Base-by-base conservation (phyloP, 148 eudicot genomes). In the Vaccinium vitisidaea region DNA sequence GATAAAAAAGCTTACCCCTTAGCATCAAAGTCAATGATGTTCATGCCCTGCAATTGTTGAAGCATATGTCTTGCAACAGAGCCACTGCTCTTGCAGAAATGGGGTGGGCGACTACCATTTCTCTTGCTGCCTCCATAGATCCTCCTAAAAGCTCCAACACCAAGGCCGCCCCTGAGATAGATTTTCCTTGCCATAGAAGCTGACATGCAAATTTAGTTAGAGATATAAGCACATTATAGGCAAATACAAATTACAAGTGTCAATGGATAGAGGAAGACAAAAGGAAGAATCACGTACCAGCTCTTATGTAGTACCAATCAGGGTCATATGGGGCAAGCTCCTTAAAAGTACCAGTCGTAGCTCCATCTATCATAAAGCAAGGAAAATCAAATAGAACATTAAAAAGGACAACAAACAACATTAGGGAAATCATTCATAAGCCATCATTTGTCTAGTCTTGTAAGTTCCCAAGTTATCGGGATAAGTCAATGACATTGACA, bases 151-250 rank as follows among this genome's bases (percentile, higher is more conserved):
- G 30, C 30, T 27, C 30, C 98, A 80, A 95, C 97, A 25, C 98
- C 98, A 84, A 95, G 79, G 54, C 98, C 98, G 15, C 98, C 97
- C 86, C 98, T 92, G 78, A 92, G 73, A 85, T 95, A 95, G 77
- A 95, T 88, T 84, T 95, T 95, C 90, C 98, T 92, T 36, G 95
- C 98, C 91, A 93, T 95, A 36, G 98, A 95, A 75, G 98, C 96
- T 93, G 83, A 12, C 78, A 52, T 6, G 11, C 39, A 65, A 79
- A 27, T 27, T 16, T 8, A 65, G 36, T 67, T n/a, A 8, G 27
- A 63, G 50, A 76, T 16, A 13, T 13, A 63, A 10, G n/a, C 19
- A 11, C 6, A 52, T 25, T 30, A 54, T 30, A 36, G 16, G 59
- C 2, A 53, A 2, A 53, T 39, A 54, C 56, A 25, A 18, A 14